Evolutionary conservation across 768 basidiomycete genomes (phyloP).

Genomic region (Leccinum variicolor): DNA sequence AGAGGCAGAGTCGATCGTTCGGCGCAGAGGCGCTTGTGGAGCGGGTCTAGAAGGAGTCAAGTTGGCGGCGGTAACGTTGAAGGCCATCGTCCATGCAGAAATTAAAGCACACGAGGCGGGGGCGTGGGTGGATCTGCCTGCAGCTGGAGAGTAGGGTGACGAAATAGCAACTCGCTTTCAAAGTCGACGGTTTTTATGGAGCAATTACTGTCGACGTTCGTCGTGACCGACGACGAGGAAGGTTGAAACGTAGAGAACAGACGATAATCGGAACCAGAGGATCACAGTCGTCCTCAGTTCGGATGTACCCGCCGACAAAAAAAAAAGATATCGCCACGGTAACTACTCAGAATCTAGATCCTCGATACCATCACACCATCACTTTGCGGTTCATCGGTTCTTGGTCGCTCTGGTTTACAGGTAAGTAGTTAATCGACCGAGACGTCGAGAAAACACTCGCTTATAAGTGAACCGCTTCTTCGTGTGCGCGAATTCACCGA

Average conservation of each 20-base stretch:
- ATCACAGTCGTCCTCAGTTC: conserved; percentile 8
- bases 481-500: conserved; percentile 92
- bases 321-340: conserved; percentile 28
- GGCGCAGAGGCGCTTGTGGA: conserved; percentile 62
- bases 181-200: not conserved
- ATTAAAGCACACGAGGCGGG: conserved; percentile 15
- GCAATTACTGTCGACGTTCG: not conserved
- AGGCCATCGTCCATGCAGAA: conserved; percentile 39
- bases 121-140: not conserved
- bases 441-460: conserved; percentile 45
- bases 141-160: not conserved
- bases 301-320: conserved; percentile 28
- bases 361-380: not conserved
- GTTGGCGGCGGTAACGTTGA: conserved; percentile 50
- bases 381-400: not conserved
- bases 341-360: conserved; percentile 12
- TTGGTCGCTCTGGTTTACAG: not conserved
- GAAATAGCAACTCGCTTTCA: not conserved
- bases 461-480: conserved; percentile 84
- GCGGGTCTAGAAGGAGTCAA: conserved; percentile 78
- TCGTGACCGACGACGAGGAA: conserved; percentile 6
- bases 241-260: not conserved
- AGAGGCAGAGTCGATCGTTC: conserved; percentile 36
- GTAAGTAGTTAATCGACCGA: not conserved
- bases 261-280: not conserved